Base-by-base conservation (phyloP, 228 moss, liverwort and hornwort genomes). In the Sphagnum magellanicum region DNA sequence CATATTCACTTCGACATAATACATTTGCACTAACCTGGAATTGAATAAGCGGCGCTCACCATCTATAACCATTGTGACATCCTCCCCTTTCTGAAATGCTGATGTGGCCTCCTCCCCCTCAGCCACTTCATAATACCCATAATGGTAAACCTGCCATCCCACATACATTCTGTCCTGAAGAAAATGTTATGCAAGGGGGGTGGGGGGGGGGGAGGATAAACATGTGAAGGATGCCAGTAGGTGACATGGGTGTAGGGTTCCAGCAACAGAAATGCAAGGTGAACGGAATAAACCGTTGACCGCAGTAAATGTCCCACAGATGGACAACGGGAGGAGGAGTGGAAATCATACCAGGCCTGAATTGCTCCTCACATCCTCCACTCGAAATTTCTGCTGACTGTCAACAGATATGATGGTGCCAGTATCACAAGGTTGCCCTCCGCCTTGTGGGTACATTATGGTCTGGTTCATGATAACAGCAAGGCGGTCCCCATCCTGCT, bases 401-500 rank as follows among this genome's bases (percentile, higher is more conserved):
- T 81, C 86, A 15, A 63, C 12, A 14, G 79, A 51, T 71, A 80
- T 79, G 64, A 90, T 88, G 66, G n/a, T 71, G 67, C 92, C 86
- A 8, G 68, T 76, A 67, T 92, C 90, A 68, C 70, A 80, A 16
- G 88, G 90, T 64, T 92, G 90, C 13, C 90, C 90, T 11, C 92
- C 88, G 11, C 90, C 92, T 76, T 92, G 92, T n/a, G 92, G 84
- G 80, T 92, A 59, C 69, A 92, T 61, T 65, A 92, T 78, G 5
- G 92, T 92, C 69, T 82, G 77, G 68, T 92, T 90, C 63, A 90
- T 66, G 8, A 90, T 74, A 10, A 92, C 83, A 67, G 79, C 90
- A 70, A 74, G 52, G 59, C 88, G 88, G 64, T 81, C 84, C 16
- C 81, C 88, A 71, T 92, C 86, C 92, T 92, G 73, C 51, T 52